phyloP scores from a whole-genome alignment of 2,329 filamentous ascomycete genomes.

The Colletotrichum sp. region DNA sequence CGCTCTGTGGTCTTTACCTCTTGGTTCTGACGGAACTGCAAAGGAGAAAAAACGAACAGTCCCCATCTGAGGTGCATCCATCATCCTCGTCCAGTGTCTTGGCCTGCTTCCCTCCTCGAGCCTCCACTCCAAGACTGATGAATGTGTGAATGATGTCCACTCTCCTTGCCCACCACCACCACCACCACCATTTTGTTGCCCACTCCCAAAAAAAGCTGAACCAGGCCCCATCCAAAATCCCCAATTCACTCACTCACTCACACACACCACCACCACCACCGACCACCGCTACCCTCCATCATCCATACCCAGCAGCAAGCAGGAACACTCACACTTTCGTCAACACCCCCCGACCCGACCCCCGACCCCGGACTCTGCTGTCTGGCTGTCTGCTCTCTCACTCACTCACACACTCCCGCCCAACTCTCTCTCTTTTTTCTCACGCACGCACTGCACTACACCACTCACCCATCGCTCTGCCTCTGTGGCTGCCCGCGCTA shows the following conservation, averaged over 20 bases:
- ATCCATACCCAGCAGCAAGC: background rate
- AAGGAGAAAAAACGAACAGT: background rate
- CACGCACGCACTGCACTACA: background rate
- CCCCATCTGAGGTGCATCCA: background rate
- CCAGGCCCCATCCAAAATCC: background rate
- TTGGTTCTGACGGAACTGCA: background rate
- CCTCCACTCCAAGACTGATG: background rate
- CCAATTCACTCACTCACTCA: background rate
- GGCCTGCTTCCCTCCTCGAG: background rate
- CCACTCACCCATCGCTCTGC: background rate
- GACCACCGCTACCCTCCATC: slow-evolving; percentile 1
- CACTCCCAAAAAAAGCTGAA: background rate
- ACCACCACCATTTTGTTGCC: background rate
- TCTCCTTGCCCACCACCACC: background rate
- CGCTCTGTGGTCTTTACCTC: background rate
- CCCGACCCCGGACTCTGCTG: background rate
- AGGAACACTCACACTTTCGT: background rate
- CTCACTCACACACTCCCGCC: background rate
- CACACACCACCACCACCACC: background rate
- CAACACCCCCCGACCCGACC: background rate
- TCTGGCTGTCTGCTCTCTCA: background rate
- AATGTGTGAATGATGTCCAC: slow-evolving; percentile 1
- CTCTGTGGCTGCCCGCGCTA: background rate
- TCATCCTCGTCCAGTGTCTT: background rate
- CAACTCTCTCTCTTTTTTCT: background rate